Base-by-base conservation (phyloP, 2,329 filamentous ascomycete species). In the Calonectria pseudoturangicola region DNA sequence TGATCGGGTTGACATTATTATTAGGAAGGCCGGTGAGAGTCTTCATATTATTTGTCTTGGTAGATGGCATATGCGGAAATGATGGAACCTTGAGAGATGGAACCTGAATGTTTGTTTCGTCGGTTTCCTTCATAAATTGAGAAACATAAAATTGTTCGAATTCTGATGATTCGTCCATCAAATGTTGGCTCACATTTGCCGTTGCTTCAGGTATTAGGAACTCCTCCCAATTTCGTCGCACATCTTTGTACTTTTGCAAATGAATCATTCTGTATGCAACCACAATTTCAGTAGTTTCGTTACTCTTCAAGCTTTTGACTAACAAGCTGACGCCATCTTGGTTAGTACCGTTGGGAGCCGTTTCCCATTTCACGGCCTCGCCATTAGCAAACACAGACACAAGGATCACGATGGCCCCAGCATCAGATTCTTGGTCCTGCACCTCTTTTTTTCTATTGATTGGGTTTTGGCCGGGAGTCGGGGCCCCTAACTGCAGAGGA, bases 391-490 rank as follows among this genome's bases (percentile, higher is more conserved):
- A 60, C 10, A 60, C 21, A 9, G 54, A 60, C 1, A 41, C 54
- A 7, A 60, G 15, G 6, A 41, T 18, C 9, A 13, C 7, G 12
- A 60, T 41, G 13, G 36, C 54, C 6, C 15, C 54, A 3, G 2
- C 5, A 41, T 60, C 33, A 1, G 2, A 1, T 16, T 18, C 4
- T 18, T 28, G 5, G 2, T 7, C 12, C 16, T 27, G 12, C 9
- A 13, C 0, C 1, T 5, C 18, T 3, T 27, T 9, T 3, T 2
- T 18, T 2, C 16, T 10, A 10, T 12, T 4, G 3, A 18, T 15
- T 6, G 2, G 8, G 7, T 21, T 27, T 27, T 28, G 13, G 5
- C 18, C 21, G 4, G 13, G 21, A 15, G 3, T 1, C 18, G 2
- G 2, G 7, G 15, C 4, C 21, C 12, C 41, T 2, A 33, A 5